Conservation (phyloP, 2,329 filamentous ascomycete species). For the Arthrinium puccinioides region DNA sequence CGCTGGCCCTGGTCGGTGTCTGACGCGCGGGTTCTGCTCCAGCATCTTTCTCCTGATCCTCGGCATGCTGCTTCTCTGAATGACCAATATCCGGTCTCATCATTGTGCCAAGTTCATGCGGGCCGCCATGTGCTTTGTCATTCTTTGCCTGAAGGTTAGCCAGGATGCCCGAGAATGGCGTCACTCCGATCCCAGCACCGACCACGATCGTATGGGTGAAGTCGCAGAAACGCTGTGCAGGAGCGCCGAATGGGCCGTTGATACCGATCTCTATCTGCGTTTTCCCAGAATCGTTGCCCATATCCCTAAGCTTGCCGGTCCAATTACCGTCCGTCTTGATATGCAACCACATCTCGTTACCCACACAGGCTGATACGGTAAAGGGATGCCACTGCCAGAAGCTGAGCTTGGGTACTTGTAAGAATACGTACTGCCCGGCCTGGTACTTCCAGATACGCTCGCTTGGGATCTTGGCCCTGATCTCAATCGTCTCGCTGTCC, state of each 20-base stretch:
- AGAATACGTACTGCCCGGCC: slow-evolving; percentile 50
- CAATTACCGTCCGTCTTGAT: slow-evolving; percentile 54
- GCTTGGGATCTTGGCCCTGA: slow-evolving; percentile 39
- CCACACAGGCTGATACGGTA: slow-evolving; percentile 47
- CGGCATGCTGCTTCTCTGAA: no score
- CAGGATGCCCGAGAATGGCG: slow-evolving; percentile 49
- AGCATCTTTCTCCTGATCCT: no score
- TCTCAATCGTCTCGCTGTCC: slow-evolving; percentile 44
- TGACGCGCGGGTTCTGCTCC: no score
- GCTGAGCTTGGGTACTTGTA: slow-evolving; percentile 45
- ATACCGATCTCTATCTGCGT: slow-evolving; percentile 41
- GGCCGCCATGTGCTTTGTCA: slow-evolving; percentile 16
- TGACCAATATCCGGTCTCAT: no score
- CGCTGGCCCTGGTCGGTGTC: no score
- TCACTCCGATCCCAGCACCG: slow-evolving; percentile 50
- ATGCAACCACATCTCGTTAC: slow-evolving; percentile 44
- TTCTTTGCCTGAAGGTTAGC: slow-evolving; percentile 42
- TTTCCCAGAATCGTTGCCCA: slow-evolving; percentile 27
- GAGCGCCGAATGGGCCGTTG: slow-evolving; percentile 51
- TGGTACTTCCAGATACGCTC: slow-evolving; percentile 43
- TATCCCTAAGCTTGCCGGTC: slow-evolving; percentile 37
- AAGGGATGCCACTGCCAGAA: slow-evolving; percentile 54
- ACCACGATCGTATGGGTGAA: slow-evolving; percentile 49
- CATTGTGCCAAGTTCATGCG: no score
- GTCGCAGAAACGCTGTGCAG: slow-evolving; percentile 51